phyloP scores from a whole-genome alignment of 2,329 filamentous ascomycete species.

The Emmonsia crescens region DNA sequence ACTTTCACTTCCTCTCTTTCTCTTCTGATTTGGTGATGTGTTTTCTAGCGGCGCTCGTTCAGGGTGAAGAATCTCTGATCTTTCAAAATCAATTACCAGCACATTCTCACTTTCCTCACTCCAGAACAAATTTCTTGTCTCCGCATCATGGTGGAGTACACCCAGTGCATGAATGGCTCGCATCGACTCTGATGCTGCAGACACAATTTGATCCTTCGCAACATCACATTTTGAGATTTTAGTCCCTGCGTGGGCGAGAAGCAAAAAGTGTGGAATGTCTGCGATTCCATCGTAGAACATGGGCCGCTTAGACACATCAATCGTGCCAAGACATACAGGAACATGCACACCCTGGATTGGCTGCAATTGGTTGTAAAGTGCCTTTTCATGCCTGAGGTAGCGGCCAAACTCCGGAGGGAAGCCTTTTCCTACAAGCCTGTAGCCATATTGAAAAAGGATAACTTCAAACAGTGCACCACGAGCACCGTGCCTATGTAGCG shows the following conservation, averaged over 20 bases:
- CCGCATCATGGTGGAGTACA: constrained; percentile 6
- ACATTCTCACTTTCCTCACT: constrained; percentile 7
- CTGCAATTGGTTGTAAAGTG: constrained; percentile 11
- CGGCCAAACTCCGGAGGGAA: constrained; percentile 5
- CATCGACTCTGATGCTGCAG: constrained; percentile 2
- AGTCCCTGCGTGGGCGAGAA: constrained; percentile 9
- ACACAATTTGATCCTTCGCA: background rate
- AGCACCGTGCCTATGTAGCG: constrained; percentile 14
- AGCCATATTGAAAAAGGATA: constrained; percentile 14
- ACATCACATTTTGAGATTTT: background rate
- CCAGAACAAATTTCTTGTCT: constrained; percentile 10
- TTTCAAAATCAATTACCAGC: constrained; percentile 11
- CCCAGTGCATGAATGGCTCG: constrained; percentile 10
- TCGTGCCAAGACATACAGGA: constrained; percentile 14
- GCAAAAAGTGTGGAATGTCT: constrained; percentile 8
- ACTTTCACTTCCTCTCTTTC: background rate
- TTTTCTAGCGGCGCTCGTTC: background rate
- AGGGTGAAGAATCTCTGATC: constrained; percentile 4
- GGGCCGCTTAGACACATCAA: constrained; percentile 9
- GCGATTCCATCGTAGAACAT: constrained; percentile 9
- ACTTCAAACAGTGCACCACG: constrained; percentile 17
- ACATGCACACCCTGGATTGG: constrained; percentile 12
- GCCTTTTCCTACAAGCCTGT: constrained; percentile 16
- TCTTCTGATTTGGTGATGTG: constrained; percentile 2
- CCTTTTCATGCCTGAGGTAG: constrained; percentile 11